Conservation (phyloP, 352 stramenopile genomes). For the Achlya hypogyna region DNA sequence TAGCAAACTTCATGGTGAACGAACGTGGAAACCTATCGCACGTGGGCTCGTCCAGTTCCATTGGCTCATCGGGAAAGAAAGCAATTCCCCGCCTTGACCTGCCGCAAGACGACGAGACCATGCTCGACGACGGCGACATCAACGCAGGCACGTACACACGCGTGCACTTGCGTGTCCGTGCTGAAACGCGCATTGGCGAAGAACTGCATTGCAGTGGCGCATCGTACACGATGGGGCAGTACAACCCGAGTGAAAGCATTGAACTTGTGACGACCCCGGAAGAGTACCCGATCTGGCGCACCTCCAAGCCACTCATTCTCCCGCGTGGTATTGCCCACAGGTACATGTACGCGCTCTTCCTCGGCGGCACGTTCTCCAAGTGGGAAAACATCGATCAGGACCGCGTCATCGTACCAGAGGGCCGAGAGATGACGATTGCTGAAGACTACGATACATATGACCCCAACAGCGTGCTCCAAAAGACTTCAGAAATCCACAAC, state of each 20-base stretch:
- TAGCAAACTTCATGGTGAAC: neutral
- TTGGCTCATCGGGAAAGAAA: neutral
- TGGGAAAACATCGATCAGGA: constrained; percentile 74
- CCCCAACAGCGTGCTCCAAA: constrained; percentile 47
- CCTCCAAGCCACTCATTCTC: constrained; percentile 88
- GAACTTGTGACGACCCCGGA: constrained; percentile 94
- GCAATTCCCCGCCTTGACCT: neutral
- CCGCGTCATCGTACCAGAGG: constrained; percentile 62
- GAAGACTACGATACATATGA: constrained; percentile 71
- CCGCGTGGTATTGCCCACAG: constrained; percentile 69
- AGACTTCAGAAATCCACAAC: constrained; percentile 42
- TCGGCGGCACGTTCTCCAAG: constrained; percentile 68
- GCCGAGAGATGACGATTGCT: constrained; percentile 67
- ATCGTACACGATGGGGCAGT: constrained; percentile 81
- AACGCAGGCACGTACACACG: constrained; percentile 78
- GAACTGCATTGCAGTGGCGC: constrained; percentile 69
- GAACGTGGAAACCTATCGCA: neutral
- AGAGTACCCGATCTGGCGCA: constrained; percentile 95
- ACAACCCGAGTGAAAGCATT: constrained; percentile 83
- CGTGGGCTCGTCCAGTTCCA: neutral
- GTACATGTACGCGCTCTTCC: constrained; percentile 89
- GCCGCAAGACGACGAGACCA: constrained; percentile 2
- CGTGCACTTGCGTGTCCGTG: constrained; percentile 61
- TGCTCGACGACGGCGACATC: constrained; percentile 35
- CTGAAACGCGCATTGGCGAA: constrained; percentile 62